phyloP scores from a whole-genome alignment of 805 yeast species.

The Spathaspora girioi region DNA sequence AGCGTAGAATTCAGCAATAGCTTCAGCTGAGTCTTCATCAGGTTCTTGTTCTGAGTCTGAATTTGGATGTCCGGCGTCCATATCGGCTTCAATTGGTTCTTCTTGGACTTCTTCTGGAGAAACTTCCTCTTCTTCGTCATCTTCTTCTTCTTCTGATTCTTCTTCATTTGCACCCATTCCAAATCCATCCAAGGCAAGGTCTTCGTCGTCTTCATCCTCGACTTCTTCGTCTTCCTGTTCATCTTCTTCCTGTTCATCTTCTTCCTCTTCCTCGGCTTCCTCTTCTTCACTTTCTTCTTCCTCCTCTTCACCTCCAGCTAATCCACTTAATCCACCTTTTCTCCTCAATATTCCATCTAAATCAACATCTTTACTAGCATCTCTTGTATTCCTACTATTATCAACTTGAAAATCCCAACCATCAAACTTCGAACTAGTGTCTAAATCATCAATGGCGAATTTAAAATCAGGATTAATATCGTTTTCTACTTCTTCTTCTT shows the following conservation, averaged over 20 bases:
- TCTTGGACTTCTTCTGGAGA: constrained; percentile 37
- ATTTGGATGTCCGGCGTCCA: constrained; percentile 27
- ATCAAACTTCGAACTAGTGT: constrained; percentile 42
- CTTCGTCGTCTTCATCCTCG: constrained; percentile 27
- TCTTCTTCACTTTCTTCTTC: constrained; percentile 19
- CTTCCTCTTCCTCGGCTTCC: constrained; percentile 20
- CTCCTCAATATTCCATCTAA: constrained; percentile 82
- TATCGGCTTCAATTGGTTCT: constrained; percentile 23
- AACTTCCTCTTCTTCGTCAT: constrained; percentile 20
- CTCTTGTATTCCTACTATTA: constrained; percentile 17
- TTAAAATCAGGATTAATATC: constrained; percentile 72
- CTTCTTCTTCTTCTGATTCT: constrained; percentile 25
- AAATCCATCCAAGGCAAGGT: constrained; percentile 42
- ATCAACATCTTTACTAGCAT: constrained; percentile 62
- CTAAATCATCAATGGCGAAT: constrained; percentile 64
- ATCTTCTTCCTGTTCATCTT: constrained; percentile 28
- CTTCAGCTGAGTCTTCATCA: constrained; percentile 68
- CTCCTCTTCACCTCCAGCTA: constrained; percentile 50
- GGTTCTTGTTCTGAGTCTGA: constrained; percentile 19
- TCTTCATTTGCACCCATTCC: constrained; percentile 39
- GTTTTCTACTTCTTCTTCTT: constrained; percentile 35
- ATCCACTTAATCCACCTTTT: constrained; percentile 81
- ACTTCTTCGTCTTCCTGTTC: constrained; percentile 19
- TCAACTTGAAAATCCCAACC: constrained; percentile 85
- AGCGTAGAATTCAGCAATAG: constrained; percentile 75